These are phyloP conservation scores for Byssothecium circinans DNA, from an alignment of 2,329 filamentous ascomycete genomes.

Conservation along the genomic window DNA sequence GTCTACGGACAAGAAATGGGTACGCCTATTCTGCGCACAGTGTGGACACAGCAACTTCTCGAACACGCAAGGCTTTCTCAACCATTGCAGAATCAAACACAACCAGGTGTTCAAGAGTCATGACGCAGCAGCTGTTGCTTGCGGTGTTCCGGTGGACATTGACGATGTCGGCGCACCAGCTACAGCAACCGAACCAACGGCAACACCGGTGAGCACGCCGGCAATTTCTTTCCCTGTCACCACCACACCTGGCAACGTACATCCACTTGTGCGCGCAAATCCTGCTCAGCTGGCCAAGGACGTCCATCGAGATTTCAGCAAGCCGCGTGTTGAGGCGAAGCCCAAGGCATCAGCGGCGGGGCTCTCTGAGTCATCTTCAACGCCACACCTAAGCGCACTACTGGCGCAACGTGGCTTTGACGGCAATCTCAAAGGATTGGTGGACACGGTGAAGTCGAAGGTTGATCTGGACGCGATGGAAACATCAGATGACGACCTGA, in stretches of 20 bases:
- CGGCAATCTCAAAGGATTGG: constrained; percentile 43
- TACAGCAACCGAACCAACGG: constrained; percentile 33
- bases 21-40: constrained; percentile 85
- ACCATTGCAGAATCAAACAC: constrained; percentile 96
- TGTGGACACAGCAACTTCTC: constrained; percentile 90
- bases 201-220: constrained; percentile 23
- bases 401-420: constrained; percentile 46
- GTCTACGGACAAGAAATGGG: constrained; percentile 76
- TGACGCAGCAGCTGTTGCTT: constrained; percentile 86
- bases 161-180: constrained; percentile 53
- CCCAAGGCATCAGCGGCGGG: constrained; percentile 11
- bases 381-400: constrained; percentile 47
- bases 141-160: constrained; percentile 78
- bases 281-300: constrained; percentile 31
- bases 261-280: constrained; percentile 35
- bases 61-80: constrained; percentile 98
- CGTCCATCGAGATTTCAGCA: constrained; percentile 34
- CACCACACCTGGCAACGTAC: constrained; percentile 37
- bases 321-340: constrained; percentile 20
- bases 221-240: constrained; percentile 32
- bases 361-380: constrained; percentile 44
- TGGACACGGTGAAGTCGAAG: constrained; percentile 40
- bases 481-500: constrained; percentile 39
- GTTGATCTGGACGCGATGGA: constrained; percentile 41
- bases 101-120: constrained; percentile 93